phyloP scores from a whole-genome alignment of 2,329 filamentous ascomycete species.

The Cryoendolithus antarcticus region DNA sequence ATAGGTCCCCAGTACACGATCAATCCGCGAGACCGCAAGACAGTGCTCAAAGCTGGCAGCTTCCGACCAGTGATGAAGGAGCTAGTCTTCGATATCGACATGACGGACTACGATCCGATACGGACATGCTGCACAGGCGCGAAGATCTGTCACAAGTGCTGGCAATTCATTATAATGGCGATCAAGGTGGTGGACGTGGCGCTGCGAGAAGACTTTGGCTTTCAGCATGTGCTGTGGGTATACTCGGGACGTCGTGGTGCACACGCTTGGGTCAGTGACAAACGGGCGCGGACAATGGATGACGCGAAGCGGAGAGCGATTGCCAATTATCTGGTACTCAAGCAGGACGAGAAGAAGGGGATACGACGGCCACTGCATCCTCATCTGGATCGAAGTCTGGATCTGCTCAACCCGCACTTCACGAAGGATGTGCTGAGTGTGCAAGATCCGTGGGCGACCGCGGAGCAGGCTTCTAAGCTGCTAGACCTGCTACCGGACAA shows the following conservation, averaged over 20 bases:
- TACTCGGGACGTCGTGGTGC: slow-evolving; percentile 94
- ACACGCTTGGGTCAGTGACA: slow-evolving; percentile 97
- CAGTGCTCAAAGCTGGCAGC: slow-evolving; percentile 62
- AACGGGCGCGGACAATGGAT: slow-evolving; percentile 68
- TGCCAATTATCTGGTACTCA: slow-evolving; percentile 77
- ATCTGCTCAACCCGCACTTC: slow-evolving; percentile 75
- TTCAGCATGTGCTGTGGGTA: slow-evolving; percentile 94
- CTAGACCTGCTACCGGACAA: slow-evolving; percentile 76
- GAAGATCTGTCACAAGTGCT: slow-evolving; percentile 88
- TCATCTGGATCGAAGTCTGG: slow-evolving; percentile 73
- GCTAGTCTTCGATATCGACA: slow-evolving; percentile 96
- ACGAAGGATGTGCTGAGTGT: slow-evolving; percentile 65
- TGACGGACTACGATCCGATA: slow-evolving; percentile 97
- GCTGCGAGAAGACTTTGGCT: slow-evolving; percentile 87
- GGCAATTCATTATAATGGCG: slow-evolving; percentile 95
- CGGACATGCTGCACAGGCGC: slow-evolving; percentile 89
- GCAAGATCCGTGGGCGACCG: slow-evolving; percentile 72
- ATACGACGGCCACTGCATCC: slow-evolving; percentile 82
- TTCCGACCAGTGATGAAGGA: slow-evolving; percentile 88
- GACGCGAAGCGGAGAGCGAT: slow-evolving; percentile 77
- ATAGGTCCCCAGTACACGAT: slow-evolving; percentile 95
- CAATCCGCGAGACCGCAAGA: slow-evolving; percentile 88
- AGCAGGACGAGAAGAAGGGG: slow-evolving; percentile 75
- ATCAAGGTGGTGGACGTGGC: slow-evolving; percentile 86
- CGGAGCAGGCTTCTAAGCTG: slow-evolving; percentile 62